Evolutionary conservation across 441 rosid species (phyloP).

Genomic region (Adansonia rubrostipa): DNA sequence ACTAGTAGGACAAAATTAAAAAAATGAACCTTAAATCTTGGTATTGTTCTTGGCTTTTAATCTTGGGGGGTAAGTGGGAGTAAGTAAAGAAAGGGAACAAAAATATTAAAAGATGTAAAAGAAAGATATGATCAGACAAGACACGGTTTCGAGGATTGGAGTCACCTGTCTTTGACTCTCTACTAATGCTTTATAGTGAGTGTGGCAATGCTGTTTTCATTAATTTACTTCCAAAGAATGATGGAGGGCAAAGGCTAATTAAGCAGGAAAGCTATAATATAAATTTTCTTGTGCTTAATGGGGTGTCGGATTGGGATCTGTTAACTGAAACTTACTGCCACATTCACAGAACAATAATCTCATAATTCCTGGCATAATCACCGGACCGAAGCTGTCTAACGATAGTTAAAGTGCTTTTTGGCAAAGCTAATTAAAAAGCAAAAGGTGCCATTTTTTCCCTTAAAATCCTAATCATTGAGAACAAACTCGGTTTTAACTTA

Average conservation of each 20-base stretch:
- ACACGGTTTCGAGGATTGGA: constrained; percentile 21
- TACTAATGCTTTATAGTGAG: constrained; percentile 24
- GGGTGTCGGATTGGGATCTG: constrained; percentile 7
- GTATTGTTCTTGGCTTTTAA: neutral
- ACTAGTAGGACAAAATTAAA: neutral
- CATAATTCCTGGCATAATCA: constrained; percentile 32
- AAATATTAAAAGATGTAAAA: constrained; percentile 2
- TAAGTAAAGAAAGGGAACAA: neutral
- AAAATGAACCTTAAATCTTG: neutral
- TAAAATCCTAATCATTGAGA: neutral
- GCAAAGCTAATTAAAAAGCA: neutral
- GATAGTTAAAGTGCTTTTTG: constrained; percentile 9
- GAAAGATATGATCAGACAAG: constrained; percentile 18
- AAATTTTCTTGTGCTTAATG: neutral
- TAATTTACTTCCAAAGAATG: neutral
- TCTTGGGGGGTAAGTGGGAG: neutral
- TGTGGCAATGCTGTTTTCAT: constrained; percentile 13
- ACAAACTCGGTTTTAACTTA: neutral
- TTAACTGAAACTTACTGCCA: neutral
- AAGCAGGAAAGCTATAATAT: neutral
- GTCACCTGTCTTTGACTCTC: constrained; percentile 34
- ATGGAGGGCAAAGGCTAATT: neutral
- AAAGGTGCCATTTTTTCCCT: neutral
- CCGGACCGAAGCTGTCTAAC: constrained; percentile 15
- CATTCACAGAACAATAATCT: constrained; percentile 7